Percentiles rank a stretch among this genome's conserved stretches.
Conservation (phyloP, 306 rosid genomes). For the Oemleria cerasiformis region DNA sequence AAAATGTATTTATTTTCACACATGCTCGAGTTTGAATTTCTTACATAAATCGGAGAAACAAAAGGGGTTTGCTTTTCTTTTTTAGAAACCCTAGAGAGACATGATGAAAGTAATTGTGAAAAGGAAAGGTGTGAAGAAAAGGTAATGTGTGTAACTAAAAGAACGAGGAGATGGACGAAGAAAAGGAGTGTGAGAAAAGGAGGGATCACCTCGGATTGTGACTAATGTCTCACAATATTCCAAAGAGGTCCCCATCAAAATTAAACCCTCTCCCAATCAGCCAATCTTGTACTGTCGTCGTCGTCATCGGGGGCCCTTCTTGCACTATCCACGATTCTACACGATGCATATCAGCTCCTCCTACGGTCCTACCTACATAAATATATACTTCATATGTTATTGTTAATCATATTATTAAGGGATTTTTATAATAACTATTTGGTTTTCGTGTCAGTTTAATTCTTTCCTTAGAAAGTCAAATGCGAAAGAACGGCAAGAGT, state of each 20-base stretch:
- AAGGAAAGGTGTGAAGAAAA: slow-evolving; percentile 57
- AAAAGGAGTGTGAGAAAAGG: slow-evolving; percentile 36
- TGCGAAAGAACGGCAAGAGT: too few species aligned
- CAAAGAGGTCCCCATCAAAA: slow-evolving; percentile 65
- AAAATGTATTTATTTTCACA: too few species aligned
- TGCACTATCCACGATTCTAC: slow-evolving; percentile 28
- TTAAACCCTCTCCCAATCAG: slow-evolving; percentile 26
- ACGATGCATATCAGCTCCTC: too few species aligned
- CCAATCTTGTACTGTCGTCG: slow-evolving; percentile 19
- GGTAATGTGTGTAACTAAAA: slow-evolving; percentile 45
- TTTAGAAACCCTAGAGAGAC: slow-evolving; percentile 17
- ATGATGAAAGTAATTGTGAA: slow-evolving; percentile 26
- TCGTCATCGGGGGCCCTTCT: slow-evolving; percentile 36
- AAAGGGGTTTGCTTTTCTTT: too few species aligned
- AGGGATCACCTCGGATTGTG: slow-evolving; percentile 55
- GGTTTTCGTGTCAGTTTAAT: too few species aligned
- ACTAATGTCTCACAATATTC: slow-evolving; percentile 82
- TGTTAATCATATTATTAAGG: too few species aligned
- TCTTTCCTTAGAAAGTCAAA: too few species aligned
- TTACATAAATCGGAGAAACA: too few species aligned
- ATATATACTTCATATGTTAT: too few species aligned
- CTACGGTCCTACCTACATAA: too few species aligned
- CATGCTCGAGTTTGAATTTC: too few species aligned
- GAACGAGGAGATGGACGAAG: slow-evolving; percentile 29
- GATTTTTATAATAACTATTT: too few species aligned